A percentile compares a stretch with the other conserved stretches of the same genome.
These are phyloP conservation scores for Pichia phayaonensis DNA, from an alignment of 805 yeast species.

Conservation along the genomic window DNA sequence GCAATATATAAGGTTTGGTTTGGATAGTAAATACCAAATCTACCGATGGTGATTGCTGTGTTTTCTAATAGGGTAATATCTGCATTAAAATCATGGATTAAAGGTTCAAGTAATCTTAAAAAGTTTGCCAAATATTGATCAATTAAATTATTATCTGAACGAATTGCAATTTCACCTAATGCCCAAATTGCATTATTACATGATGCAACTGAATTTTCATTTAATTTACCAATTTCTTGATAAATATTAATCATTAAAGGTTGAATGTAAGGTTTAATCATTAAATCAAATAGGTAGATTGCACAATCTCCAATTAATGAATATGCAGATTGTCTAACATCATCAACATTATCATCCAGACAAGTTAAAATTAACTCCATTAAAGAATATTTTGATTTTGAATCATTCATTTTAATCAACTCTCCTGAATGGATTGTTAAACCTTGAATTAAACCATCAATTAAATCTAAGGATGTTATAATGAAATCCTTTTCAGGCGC, in stretches of 20 bases:
- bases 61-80: slow-evolving; percentile 72
- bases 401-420: slow-evolving; percentile 32
- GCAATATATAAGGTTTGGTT: slow-evolving; percentile 27
- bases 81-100: slow-evolving; percentile 46
- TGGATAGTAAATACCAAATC: slow-evolving; percentile 64
- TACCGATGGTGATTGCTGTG: slow-evolving; percentile 82
- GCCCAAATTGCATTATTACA: slow-evolving; percentile 93
- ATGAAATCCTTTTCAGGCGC: slow-evolving; percentile 87
- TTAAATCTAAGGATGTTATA: slow-evolving; percentile 79
- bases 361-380: slow-evolving; percentile 60
- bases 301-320: slow-evolving; percentile 90
- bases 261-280: slow-evolving; percentile 41
- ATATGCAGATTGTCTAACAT: slow-evolving; percentile 89
- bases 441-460: slow-evolving; percentile 92
- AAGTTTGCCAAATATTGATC: slow-evolving; percentile 48
- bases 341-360: slow-evolving; percentile 67
- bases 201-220: slow-evolving; percentile 45
- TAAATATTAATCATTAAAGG: slow-evolving; percentile 59
- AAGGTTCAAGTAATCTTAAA: slow-evolving; percentile 48
- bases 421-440: slow-evolving; percentile 56
- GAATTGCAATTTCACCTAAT: slow-evolving; percentile 74
- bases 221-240: slow-evolving; percentile 51
- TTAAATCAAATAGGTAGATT: slow-evolving; percentile 41
- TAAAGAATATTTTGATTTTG: slow-evolving; percentile 27
- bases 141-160: slow-evolving; percentile 39